A percentile compares a stretch with the other conserved stretches of the same genome.
Conservation (phyloP, 768 basidiomycete genomes). For the Trametes meyenii region DNA sequence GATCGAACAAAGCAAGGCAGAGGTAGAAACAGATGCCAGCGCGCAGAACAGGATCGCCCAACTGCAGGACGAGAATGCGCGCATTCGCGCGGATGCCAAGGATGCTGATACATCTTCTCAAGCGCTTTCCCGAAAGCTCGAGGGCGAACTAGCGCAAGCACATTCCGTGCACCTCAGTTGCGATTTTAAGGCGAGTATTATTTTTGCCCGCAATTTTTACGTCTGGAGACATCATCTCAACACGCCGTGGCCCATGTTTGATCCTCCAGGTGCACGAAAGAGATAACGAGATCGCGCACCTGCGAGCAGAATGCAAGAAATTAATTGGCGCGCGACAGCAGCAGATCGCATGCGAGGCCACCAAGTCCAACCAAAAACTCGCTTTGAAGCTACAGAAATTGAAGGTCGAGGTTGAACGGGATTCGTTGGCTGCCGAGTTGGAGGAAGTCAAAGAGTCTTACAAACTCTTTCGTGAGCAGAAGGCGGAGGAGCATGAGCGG, state of each 20-base stretch:
- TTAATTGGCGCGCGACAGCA: neutral
- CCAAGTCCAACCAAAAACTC: neutral
- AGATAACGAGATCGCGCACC: neutral
- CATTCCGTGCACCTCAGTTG: neutral
- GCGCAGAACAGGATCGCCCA: neutral
- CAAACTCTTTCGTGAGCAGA: neutral
- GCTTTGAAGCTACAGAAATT: neutral
- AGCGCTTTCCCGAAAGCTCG: neutral
- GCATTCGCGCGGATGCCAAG: neutral
- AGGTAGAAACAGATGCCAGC: neutral
- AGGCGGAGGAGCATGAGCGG: neutral
- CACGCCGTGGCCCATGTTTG: too few species aligned
- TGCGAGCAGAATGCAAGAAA: neutral
- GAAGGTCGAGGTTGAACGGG: too few species aligned
- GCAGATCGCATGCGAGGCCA: neutral
- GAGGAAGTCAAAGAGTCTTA: neutral
- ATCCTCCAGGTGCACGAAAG: neutral
- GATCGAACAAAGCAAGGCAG: neutral
- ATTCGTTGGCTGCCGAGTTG: neutral
- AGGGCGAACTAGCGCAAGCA: neutral
- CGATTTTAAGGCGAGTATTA: neutral
- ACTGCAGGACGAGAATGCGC: neutral
- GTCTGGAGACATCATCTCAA: too few species aligned
- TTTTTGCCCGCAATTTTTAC: neutral
- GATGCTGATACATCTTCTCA: neutral